Percentiles rank a stretch among this genome's conserved stretches.
phyloP scores from a whole-genome alignment of 805 yeast genomes.

The Yamadazyma phyllophila region DNA sequence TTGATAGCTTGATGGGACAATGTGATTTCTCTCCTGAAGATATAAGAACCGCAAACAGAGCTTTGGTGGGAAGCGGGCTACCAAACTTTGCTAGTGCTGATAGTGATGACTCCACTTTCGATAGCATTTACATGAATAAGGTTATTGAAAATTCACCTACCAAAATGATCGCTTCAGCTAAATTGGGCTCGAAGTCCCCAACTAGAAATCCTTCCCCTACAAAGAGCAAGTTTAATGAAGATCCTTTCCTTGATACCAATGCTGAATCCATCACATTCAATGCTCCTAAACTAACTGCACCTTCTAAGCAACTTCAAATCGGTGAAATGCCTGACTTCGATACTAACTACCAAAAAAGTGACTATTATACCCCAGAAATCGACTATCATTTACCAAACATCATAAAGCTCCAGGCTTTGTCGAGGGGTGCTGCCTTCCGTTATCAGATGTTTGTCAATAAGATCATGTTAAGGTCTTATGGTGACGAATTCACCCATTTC shows the following conservation, averaged over 20 bases:
- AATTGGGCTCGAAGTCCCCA: neutral
- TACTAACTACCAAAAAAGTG: conserved; percentile 9
- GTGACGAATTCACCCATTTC: conserved; percentile 46
- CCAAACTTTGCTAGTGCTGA: conserved; percentile 67
- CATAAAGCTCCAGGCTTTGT: conserved; percentile 60
- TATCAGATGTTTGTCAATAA: conserved; percentile 61
- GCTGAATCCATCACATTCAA: neutral
- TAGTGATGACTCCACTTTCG: conserved; percentile 18
- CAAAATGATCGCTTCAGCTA: neutral
- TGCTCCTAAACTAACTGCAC: neutral
- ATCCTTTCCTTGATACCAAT: conserved; percentile 5
- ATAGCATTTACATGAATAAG: conserved; percentile 23
- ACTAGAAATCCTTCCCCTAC: neutral
- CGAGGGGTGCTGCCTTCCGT: conserved; percentile 67
- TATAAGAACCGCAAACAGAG: conserved; percentile 64
- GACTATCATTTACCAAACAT: conserved; percentile 27
- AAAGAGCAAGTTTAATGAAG: conserved; percentile 2
- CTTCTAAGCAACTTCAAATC: neutral
- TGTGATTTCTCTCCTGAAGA: conserved; percentile 67
- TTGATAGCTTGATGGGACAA: conserved; percentile 62
- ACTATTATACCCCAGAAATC: conserved; percentile 18
- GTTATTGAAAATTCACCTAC: conserved; percentile 18
- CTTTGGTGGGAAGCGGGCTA: conserved; percentile 61
- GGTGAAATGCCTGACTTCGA: neutral
- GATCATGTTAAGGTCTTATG: conserved; percentile 58